Evolutionary conservation across 2,329 filamentous ascomycete species (phyloP).

Genomic region (Ceratocystis variospora): DNA sequence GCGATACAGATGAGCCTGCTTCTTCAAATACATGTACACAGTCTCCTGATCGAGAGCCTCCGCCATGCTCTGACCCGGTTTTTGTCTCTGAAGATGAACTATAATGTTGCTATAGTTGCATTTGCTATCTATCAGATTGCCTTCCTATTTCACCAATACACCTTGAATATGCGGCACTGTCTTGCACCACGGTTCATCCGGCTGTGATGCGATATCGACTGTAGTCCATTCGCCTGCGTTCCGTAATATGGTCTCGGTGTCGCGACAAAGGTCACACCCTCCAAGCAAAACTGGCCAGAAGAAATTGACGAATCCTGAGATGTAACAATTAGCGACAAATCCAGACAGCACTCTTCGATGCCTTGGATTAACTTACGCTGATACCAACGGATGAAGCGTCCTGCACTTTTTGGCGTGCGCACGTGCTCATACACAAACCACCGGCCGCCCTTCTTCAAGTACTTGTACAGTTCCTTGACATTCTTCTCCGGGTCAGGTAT

Average conservation of each 20-base stretch:
- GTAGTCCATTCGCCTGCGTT: constrained; percentile 38
- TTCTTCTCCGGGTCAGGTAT: constrained; percentile 47
- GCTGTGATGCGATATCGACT: constrained; percentile 34
- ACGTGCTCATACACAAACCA: constrained; percentile 55
- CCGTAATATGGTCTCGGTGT: constrained; percentile 34
- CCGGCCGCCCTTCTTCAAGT: constrained; percentile 46
- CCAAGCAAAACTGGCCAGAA: constrained; percentile 40
- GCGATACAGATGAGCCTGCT: neutral
- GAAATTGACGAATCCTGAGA: constrained; percentile 35
- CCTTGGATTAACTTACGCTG: constrained; percentile 33
- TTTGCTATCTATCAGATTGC: neutral
- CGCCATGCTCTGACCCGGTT: constrained; percentile 22
- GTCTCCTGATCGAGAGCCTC: neutral
- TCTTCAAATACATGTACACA: neutral
- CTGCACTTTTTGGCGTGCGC: constrained; percentile 28
- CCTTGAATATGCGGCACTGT: constrained; percentile 38
- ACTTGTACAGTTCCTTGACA: constrained; percentile 40
- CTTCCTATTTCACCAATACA: constrained; percentile 36
- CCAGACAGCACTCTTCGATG: no score
- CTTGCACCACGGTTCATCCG: constrained; percentile 31
- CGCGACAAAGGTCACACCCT: constrained; percentile 38
- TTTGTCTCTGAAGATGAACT: constrained; percentile 30
- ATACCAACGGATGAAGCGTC: constrained; percentile 32
- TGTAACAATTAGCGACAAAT: neutral
- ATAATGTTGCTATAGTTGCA: constrained; percentile 20